Evolutionary conservation across 306 rosid species (phyloP).

Genomic region (Astragalus glycyphyllos): DNA sequence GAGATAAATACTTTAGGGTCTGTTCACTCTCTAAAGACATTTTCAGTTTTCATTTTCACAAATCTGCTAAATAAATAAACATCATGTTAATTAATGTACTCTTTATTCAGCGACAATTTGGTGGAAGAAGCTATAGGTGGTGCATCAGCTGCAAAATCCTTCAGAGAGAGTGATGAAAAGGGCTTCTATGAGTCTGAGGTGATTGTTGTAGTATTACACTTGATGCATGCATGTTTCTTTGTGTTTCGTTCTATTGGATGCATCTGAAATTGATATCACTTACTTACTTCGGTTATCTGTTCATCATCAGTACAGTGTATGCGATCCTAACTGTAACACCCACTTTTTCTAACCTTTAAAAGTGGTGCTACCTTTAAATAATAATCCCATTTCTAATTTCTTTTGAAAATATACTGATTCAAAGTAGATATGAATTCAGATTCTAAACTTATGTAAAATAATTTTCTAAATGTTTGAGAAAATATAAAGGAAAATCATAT

Average conservation of each 20-base stretch:
- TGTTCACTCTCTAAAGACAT: too few species aligned
- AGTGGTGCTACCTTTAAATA: too few species aligned
- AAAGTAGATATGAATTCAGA: too few species aligned
- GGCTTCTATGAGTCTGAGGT: slow-evolving; percentile 80
- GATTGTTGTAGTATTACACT: slow-evolving; percentile 5
- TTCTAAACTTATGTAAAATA: too few species aligned
- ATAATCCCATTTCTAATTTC: too few species aligned
- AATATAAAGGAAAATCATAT: too few species aligned
- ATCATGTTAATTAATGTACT: slow-evolving; percentile 37
- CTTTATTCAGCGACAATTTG: slow-evolving; percentile 65
- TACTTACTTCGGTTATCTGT: slow-evolving; percentile 11
- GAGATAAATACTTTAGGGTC: too few species aligned
- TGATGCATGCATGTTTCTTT: slow-evolving; percentile 28
- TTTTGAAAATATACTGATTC: too few species aligned
- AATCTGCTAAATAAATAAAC: background rate
- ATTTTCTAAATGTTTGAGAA: too few species aligned
- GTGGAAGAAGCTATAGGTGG: slow-evolving; percentile 89
- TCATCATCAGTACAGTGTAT: slow-evolving; percentile 9
- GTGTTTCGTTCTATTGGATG: slow-evolving; percentile 8
- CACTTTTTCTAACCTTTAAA: too few species aligned
- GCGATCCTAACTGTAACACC: too few species aligned
- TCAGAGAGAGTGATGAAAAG: slow-evolving; percentile 59
- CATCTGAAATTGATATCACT: slow-evolving; percentile 1
- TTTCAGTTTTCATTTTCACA: too few species aligned
- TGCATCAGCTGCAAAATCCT: slow-evolving; percentile 61